Base-by-base conservation (phyloP, 371 early-diverging fungal genomes). In the Capillidium rhysosporum region DNA sequence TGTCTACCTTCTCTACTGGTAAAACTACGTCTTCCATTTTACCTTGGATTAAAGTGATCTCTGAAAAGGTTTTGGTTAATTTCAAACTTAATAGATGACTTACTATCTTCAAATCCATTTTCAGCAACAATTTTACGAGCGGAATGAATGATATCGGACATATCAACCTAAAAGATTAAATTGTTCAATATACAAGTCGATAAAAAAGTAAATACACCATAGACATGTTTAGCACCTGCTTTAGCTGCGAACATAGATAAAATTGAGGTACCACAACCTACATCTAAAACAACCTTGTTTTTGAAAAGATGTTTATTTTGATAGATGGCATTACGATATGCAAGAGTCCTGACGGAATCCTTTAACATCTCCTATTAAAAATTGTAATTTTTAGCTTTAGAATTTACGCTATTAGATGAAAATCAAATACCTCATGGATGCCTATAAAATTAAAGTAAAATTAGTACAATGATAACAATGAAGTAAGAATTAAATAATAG, bases 191-290 rank as follows among this genome's bases (percentile, higher is more conserved):
- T 28, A 46, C 44, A n/a, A 52, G 1, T 30, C 20, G n/a, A 9
- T 18, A 1, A 53, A 29, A 18, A 18, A 28, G 1, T 30, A 68
- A 70, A 62, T 73, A 86, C 88, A 56, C 89, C 89, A 65, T 86
- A 85, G 25, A 90, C 89, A 63, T 85, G 80, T 65, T 82, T 80
- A 46, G 98, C 98, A 21, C 98, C 92, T 24, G 93, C 80, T 69
- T 84, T 86, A 49, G 95, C 93, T n/a, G 94, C 93, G 71, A 97
- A 97, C 94, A 97, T 92, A 59, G 87, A 86, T 47, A 94, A 72
- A 56, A 93, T 93, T 52, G 89, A 96, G 26, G 95, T 97, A 57
- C 97, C 98, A 59, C 98, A 95, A 52, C 98, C 98, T 34, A 97
- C 92, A 68, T 97, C 98, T 46, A 97, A 76, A 29, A 97, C 98